A percentile compares a stretch with the other conserved stretches of the same genome.
Conservation (phyloP, 2,329 filamentous ascomycete genomes). For the Blastomyces parvus region DNA sequence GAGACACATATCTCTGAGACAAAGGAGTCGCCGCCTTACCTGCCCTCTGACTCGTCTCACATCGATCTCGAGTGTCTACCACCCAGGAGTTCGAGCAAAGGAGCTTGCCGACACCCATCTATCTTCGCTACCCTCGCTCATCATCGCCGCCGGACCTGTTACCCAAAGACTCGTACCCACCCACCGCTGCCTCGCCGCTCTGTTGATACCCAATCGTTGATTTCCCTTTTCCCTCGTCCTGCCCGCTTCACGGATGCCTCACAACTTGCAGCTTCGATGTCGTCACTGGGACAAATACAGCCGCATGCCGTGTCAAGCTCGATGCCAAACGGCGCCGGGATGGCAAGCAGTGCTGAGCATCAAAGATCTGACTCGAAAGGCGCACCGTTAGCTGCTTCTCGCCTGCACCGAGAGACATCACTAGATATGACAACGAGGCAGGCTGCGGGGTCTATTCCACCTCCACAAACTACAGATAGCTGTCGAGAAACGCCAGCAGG, state of each 20-base stretch:
- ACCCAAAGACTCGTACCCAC: background rate
- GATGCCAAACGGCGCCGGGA: background rate
- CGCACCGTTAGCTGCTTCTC: background rate
- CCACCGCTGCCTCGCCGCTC: background rate
- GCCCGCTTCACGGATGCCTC: background rate
- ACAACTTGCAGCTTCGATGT: background rate
- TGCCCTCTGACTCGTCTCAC: conserved; percentile 8
- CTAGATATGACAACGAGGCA: background rate
- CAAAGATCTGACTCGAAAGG: background rate
- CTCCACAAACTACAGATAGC: background rate
- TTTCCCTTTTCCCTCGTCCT: conserved; percentile 4
- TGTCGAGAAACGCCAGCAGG: no score
- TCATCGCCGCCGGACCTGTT: conserved; percentile 3
- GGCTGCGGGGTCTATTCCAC: background rate
- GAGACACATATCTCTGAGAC: background rate
- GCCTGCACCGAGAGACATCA: background rate
- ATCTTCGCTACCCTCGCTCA: conserved; percentile 6
- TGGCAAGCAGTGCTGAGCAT: background rate
- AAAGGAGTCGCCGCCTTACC: background rate
- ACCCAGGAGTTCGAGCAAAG: conserved; percentile 15
- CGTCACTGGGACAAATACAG: background rate
- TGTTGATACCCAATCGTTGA: conserved; percentile 2
- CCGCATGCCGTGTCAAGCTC: background rate
- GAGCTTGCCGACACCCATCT: conserved; percentile 15
- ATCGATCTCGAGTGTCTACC: conserved; percentile 16